Evolutionary conservation across 345 rosid genomes (phyloP), one percentile per base, ranked within the genome.

Genomic region (Bretschneidera sinensis): DNA sequence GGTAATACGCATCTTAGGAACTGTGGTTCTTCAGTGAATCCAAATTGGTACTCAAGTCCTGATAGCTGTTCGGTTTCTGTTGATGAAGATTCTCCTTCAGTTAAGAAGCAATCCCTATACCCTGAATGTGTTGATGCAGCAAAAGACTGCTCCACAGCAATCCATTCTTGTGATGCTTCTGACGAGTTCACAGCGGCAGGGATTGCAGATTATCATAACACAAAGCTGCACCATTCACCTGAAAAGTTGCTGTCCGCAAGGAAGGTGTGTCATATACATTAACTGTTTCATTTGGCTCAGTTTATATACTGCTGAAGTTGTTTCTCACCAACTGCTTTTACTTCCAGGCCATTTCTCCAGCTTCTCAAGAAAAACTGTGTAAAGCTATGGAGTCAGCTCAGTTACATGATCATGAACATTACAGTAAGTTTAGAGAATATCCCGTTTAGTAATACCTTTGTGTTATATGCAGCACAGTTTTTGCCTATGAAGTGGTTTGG

Each of bases 291-390:
- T 55, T 56, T 45, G 24, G 24, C 24, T 63, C 50, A 17, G 18
- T 21, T 19, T 54, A 24, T 23, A 17, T 43, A 58, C 19, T 43
- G 23, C 22, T 31, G 16, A 58, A 51, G 53, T 60, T 48, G 48
- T 61, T 66, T 43, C 60, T 76, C 57, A 74, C 21, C 58, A 16
- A 15, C 33, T 69, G 31, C 31, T 52, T 67, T 47, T 28, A 58
- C 31, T 77, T 76, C 65, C 94, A 89, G 98, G 75, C 63, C 63
- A 84, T 92, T 66, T 92, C 98, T 68, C 96, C 97, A 22, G 63
- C 71, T 53, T 81, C 96, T 43, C 98, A 80, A 77, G 81, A 79
- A 55, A 75, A 73, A 71, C 85, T 92, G 51, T 51, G 85, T 55
- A 76, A 83, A 64, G 87, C 90, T 61, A 69, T 87, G 87, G 79